Base-by-base conservation (phyloP, 2,329 filamentous ascomycete species). In the Diplodia scrobiculata region DNA sequence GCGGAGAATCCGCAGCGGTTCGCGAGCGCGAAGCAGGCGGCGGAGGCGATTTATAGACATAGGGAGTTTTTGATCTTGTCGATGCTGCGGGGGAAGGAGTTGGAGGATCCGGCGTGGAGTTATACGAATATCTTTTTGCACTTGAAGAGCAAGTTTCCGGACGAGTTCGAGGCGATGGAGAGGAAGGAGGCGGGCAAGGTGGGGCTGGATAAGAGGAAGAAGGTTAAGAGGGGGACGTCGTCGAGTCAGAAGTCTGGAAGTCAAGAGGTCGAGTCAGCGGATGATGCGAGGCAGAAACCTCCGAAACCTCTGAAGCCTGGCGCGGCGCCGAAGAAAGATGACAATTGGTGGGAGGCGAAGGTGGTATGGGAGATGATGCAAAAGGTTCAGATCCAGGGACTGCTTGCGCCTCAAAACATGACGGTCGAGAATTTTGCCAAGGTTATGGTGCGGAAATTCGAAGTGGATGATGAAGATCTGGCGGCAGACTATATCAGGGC, bases 101-200 rank as follows among this genome's bases (percentile, higher is more conserved):
- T 79, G 50, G 79, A 82, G 53, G 79, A 76, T 17, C 72, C 82
- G 25, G 71, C 72, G 14, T 83, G 82, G 82, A 75, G 73, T 54
- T 70, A 70, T 59, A 81, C 78, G 5, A 75, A 78, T 2, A 67
- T 84, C 2, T 82, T 77, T 67, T 72, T 77, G 53, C 75, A 79
- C 53, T 72, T 82, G 47, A 75, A 73, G 63, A 71, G 72, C 38
- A 74, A 71, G 25, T 80, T 77, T 67, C 75, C 79, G 7, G 76
- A 75, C 7, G 62, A 11, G 19, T 54, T 60, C 29, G 51, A 9
- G 29, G 52, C 29, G 27, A 59, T 67, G 41, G 51, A 54, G 60
- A 73, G 75, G 19, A 76, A 74, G 29, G 69, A 68, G 27, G 65
- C 72, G 14, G 66, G 66, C 4, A 67, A 67, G 29, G 41, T 25